Conservation (phyloP, 306 rosid genomes). For the Hippophae gyantsensis region DNA sequence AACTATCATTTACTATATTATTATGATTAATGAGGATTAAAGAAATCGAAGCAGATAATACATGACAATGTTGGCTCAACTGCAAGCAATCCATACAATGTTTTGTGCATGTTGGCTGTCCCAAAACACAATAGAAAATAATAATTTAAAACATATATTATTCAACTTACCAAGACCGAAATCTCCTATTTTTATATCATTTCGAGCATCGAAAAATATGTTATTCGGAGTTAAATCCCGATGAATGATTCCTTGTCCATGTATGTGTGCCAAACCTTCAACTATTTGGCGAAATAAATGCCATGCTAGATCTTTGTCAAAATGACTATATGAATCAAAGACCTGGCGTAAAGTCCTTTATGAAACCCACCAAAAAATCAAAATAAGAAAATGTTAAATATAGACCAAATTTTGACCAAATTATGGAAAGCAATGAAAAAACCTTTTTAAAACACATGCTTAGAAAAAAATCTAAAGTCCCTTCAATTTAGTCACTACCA, state of each 20-base stretch:
- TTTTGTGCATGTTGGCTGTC: not conserved
- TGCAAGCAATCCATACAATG: not conserved
- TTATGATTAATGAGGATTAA: no score
- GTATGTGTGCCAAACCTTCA: constrained; percentile 96
- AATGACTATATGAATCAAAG: constrained; percentile 65
- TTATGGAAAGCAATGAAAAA: no score
- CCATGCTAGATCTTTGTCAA: constrained; percentile 80
- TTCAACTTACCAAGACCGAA: constrained; percentile 85
- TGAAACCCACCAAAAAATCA: constrained; percentile 4
- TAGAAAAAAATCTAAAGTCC: no score
- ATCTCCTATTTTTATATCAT: constrained; percentile 92
- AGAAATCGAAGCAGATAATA: not conserved
- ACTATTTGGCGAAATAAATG: constrained; percentile 90
- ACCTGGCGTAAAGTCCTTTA: constrained; percentile 77
- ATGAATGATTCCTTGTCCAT: constrained; percentile 93
- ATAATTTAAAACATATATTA: constrained; percentile 14
- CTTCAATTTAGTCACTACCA: no score
- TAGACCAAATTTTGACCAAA: not conserved
- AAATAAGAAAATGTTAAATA: not conserved
- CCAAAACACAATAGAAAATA: not conserved
- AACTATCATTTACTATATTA: no score
- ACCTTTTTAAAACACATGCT: no score
- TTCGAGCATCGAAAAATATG: constrained; percentile 96
- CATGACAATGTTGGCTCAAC: not conserved
- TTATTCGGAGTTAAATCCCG: constrained; percentile 91